Evolutionary conservation across 2,329 filamentous ascomycete species (phyloP).

Genomic region (Pseudogymnoascus sp.): DNA sequence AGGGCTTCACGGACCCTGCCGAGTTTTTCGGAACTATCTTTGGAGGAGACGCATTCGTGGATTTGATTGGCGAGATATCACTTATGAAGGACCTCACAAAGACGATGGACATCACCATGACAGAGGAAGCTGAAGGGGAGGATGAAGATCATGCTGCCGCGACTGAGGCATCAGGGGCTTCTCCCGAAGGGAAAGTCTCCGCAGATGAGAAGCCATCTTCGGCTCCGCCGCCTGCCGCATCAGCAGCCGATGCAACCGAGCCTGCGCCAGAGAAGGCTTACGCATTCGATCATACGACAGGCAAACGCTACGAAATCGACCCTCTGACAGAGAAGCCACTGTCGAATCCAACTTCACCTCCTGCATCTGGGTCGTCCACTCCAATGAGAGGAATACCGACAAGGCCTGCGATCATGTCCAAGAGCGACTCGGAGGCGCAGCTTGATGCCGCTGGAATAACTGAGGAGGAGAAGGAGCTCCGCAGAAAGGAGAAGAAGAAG

Average conservation of each 20-base stretch:
- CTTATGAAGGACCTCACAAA: constrained; percentile 97
- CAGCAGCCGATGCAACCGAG: constrained; percentile 10
- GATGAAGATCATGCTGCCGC: constrained; percentile 46
- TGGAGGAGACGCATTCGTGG: constrained; percentile 87
- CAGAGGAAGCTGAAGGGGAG: constrained; percentile 57
- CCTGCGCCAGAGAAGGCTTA: constrained; percentile 8
- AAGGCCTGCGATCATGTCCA: constrained; percentile 81
- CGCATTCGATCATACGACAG: neutral
- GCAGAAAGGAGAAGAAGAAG: constrained; percentile 85
- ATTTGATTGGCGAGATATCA: constrained; percentile 96
- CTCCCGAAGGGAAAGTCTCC: constrained; percentile 22
- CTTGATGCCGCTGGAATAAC: constrained; percentile 56
- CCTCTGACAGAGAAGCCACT: constrained; percentile 21
- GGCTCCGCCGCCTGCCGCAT: constrained; percentile 30
- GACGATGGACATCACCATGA: constrained; percentile 96
- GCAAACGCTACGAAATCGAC: neutral
- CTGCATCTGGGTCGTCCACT: constrained; percentile 36
- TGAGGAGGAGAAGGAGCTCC: constrained; percentile 65
- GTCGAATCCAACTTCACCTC: constrained; percentile 15
- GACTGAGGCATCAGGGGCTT: constrained; percentile 25
- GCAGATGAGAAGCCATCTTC: constrained; percentile 30
- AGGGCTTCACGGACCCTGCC: constrained; percentile 89
- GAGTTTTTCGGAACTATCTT: constrained; percentile 99
- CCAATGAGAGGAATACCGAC: constrained; percentile 52
- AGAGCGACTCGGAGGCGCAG: constrained; percentile 67